These are phyloP conservation scores for Tolypocladium capitatum DNA, from an alignment of 2,329 filamentous ascomycete species.

Conservation along the genomic window DNA sequence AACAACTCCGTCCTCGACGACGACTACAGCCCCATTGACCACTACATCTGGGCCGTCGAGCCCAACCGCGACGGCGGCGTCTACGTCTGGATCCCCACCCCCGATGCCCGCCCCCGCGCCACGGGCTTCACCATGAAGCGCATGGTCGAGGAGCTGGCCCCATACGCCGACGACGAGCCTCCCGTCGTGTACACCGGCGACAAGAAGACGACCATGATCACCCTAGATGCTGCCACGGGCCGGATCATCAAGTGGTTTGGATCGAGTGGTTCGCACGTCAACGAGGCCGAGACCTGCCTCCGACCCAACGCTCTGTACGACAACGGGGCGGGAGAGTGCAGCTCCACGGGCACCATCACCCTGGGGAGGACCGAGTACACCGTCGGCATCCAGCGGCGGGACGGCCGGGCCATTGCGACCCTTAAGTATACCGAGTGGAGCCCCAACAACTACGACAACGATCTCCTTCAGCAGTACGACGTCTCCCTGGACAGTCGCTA, in stretches of 20 bases:
- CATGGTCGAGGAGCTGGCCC: constrained; percentile 69
- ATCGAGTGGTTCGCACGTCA: constrained; percentile 52
- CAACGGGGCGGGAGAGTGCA: constrained; percentile 61
- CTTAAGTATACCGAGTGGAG: constrained; percentile 91
- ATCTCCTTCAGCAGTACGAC: constrained; percentile 73
- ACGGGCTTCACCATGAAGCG: constrained; percentile 70
- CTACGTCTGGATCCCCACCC: constrained; percentile 66
- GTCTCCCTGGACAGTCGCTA: constrained; percentile 76
- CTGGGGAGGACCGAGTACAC: constrained; percentile 83
- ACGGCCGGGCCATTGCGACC: constrained; percentile 68
- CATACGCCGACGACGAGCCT: constrained; percentile 61
- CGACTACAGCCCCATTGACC: constrained; percentile 56
- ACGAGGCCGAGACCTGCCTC: constrained; percentile 62
- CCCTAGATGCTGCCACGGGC: constrained; percentile 76
- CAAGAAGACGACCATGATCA: constrained; percentile 82
- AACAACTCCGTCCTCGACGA: constrained; percentile 50
- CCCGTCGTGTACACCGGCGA: constrained; percentile 80
- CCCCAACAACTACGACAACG: constrained; percentile 79
- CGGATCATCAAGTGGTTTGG: constrained; percentile 75
- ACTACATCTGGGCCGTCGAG: constrained; percentile 92
- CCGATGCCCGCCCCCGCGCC: constrained; percentile 45
- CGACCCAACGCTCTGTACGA: constrained; percentile 54
- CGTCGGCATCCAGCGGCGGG: constrained; percentile 66
- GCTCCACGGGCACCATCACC: constrained; percentile 65
- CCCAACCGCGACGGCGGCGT: constrained; percentile 76